These are phyloP conservation scores for Leccinum disarticulatum DNA, from an alignment of 768 basidiomycete species.

Conservation along the genomic window DNA sequence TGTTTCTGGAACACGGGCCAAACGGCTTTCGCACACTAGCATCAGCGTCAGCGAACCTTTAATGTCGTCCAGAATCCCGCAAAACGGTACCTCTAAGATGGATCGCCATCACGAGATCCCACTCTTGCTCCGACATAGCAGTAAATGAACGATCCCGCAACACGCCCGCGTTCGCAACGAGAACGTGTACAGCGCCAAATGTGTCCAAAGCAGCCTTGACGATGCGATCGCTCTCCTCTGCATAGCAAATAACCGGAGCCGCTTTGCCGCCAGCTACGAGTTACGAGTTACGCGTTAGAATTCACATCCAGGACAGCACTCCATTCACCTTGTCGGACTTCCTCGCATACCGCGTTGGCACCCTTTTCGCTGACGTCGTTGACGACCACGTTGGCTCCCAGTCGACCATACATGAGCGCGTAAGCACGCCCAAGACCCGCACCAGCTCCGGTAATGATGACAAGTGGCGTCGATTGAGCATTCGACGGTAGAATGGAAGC, in stretches of 20 bases:
- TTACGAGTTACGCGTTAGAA: not conserved
- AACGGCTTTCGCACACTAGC: conserved; percentile 86
- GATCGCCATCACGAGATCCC: conserved; percentile 88
- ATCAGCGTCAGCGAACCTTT: conserved; percentile 1
- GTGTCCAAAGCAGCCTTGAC: conserved; percentile 84
- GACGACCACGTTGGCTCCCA: conserved; percentile 96
- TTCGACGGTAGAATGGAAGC: conserved; percentile 69
- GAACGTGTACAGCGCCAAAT: conserved; percentile 85
- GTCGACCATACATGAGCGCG: conserved; percentile 84
- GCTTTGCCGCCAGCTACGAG: conserved; percentile 85
- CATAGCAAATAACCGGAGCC: conserved; percentile 76
- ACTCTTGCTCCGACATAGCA: conserved; percentile 87
- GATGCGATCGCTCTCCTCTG: conserved; percentile 88
- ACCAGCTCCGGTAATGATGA: conserved; percentile 92
- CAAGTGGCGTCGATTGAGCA: conserved; percentile 62
- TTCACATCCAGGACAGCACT: not conserved
- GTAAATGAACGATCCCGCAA: conserved; percentile 91
- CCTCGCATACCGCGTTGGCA: conserved; percentile 82
- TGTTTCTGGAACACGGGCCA: conserved; percentile 98
- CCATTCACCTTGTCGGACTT: conserved; percentile 70
- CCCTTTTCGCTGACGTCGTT: conserved; percentile 92
- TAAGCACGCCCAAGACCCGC: conserved; percentile 92
- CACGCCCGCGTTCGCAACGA: conserved; percentile 93
- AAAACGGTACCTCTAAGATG: conserved; percentile 85
- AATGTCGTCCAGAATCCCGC: not conserved